Base-by-base conservation (phyloP, 2,329 filamentous ascomycete genomes). In the Cryphonectria japonica region DNA sequence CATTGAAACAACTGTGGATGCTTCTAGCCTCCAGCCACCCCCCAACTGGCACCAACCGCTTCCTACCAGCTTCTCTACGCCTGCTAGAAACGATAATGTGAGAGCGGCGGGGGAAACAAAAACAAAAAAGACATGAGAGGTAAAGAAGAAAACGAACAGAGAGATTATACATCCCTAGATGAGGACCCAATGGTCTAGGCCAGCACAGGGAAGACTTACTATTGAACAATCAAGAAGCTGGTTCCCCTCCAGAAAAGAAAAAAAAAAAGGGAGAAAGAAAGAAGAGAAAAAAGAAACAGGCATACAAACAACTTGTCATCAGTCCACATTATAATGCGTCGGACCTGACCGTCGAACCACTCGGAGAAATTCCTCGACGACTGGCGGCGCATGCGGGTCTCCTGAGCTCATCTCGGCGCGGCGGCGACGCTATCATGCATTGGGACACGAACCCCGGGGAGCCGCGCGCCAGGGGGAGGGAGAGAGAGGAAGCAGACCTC, bases 391-490 rank as follows among this genome's bases (percentile, higher is more conserved):
- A 43, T 46, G 54, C 66, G 57, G n/a, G 54, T 59, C 66, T 60
- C 66, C 52, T 67, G 32, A 64, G 37, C 41, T 54, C 65, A 67
- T 67, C 66, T 67, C 66, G 54, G 59, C 66, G 46, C 26, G 54
- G 13, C 14, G 39, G 66, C 54, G 37, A 34, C 66, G 66, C 66
- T 67, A 67, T 37, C 66, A 5, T 67, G n/a, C 6, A 67, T 67
- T 43, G 52, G 66, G 66, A 32, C 34, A 52, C 54, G n/a, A 67
- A 29, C 54, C 65, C 46, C 46, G 29, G 37, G 37, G 13, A 39
- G 41, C 6, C 14, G 41, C 41, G 41, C 26, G 29, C 57, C 57
- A 60, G 29, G 32, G 34, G 54, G 34, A 6, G 6, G 6, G 34
- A 3, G 34, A 34, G 34, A 34, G 34, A 6, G 34, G 37, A 39